phyloP scores from a whole-genome alignment of 2,329 filamentous ascomycete species.

The Plenodomus tracheiphilus region DNA sequence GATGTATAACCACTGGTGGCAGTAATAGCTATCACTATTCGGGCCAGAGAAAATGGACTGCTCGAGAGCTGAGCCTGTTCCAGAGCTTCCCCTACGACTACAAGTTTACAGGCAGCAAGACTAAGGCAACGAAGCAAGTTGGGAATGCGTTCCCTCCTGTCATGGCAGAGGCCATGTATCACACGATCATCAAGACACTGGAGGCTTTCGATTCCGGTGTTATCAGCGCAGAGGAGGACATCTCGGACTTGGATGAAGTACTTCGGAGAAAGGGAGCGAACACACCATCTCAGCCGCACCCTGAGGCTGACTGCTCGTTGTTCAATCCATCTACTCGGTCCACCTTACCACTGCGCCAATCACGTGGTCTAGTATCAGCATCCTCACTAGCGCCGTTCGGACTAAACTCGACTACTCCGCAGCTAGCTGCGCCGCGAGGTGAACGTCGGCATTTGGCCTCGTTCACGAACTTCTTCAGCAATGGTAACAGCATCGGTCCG shows the following conservation, averaged over 20 bases:
- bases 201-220: conserved; percentile 32
- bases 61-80: conserved; percentile 18
- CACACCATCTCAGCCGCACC: background rate
- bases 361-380: background rate
- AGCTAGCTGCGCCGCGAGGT: background rate
- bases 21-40: conserved; percentile 19
- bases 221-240: conserved; percentile 27
- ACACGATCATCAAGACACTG: conserved; percentile 6
- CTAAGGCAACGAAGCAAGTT: conserved; percentile 16
- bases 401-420: background rate
- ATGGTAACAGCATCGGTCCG: background rate
- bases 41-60: conserved; percentile 18
- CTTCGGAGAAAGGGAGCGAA: conserved; percentile 4
- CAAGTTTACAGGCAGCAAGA: conserved; percentile 10
- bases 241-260: conserved; percentile 17
- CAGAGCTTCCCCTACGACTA: conserved; percentile 22
- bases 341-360: background rate
- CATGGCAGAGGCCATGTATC: conserved; percentile 13
- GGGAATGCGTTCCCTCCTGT: conserved; percentile 30
- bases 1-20: conserved; percentile 21
- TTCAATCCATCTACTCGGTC: background rate
- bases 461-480: background rate
- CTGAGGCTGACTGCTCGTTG: background rate
- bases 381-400: background rate
- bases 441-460: background rate